phyloP scores from a whole-genome alignment of 495 filamentous ascomycete genomes.

The Penicillium paxilli region DNA sequence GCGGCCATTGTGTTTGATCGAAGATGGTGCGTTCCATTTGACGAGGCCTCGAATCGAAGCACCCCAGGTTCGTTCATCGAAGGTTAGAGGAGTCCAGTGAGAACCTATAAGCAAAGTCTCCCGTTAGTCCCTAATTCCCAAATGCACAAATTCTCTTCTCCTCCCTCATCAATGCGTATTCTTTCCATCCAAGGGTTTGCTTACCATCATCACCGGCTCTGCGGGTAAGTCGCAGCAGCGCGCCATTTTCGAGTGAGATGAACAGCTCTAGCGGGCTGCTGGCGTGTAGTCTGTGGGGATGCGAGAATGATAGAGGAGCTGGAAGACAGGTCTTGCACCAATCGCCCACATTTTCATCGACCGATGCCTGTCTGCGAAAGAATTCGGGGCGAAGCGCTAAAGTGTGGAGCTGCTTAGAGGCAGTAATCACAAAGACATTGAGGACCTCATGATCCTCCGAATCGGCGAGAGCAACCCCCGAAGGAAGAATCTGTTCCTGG shows the following conservation, averaged over 20 bases:
- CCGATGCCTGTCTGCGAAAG: constrained; percentile 65
- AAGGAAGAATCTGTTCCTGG: constrained; percentile 64
- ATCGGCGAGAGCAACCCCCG: constrained; percentile 80
- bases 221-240: constrained; percentile 70
- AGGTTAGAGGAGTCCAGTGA: constrained; percentile 75
- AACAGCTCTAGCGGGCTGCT: constrained; percentile 71
- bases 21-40: constrained; percentile 65
- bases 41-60: constrained; percentile 71
- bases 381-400: constrained; percentile 77
- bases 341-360: constrained; percentile 68
- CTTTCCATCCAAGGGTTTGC: neutral
- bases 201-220: constrained; percentile 67
- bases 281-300: constrained; percentile 78
- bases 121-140: too few relatives aligned
- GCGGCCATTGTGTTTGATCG: constrained; percentile 62
- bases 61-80: constrained; percentile 77
- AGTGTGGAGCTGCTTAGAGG: constrained; percentile 74
- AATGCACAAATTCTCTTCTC: too few relatives aligned
- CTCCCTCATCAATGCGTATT: neutral
- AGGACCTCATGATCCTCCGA: constrained; percentile 74
- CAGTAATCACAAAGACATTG: constrained; percentile 78
- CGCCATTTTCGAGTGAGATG: constrained; percentile 79
- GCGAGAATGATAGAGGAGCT: constrained; percentile 70
- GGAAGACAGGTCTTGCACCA: constrained; percentile 75
- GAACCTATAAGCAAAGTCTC: too few relatives aligned